Conservation (phyloP, 345 rosid species). For the Cochlearia excelsa region DNA sequence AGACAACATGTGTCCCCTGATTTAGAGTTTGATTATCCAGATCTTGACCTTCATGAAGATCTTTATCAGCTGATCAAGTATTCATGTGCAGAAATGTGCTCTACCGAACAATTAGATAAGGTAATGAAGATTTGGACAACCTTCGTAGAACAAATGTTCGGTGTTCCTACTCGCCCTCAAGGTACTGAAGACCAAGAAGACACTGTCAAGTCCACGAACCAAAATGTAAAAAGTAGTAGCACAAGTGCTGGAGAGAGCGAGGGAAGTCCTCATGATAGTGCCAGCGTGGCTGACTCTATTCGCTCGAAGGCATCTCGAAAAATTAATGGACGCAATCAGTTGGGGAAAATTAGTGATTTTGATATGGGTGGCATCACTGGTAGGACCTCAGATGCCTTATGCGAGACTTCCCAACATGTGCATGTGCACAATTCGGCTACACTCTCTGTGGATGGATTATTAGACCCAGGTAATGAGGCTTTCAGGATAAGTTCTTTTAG, state of each 20-base stretch:
- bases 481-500: neutral
- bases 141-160: constrained; percentile 83
- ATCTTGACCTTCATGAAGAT: constrained; percentile 85
- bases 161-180: constrained; percentile 78
- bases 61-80: constrained; percentile 87
- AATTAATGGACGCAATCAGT: constrained; percentile 48
- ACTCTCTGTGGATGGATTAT: constrained; percentile 26
- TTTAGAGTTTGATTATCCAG: constrained; percentile 76
- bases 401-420: constrained; percentile 25
- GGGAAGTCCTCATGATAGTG: constrained; percentile 51
- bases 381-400: constrained; percentile 25
- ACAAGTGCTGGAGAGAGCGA: constrained; percentile 39
- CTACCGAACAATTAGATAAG: constrained; percentile 81
- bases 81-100: constrained; percentile 90
- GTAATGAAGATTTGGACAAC: constrained; percentile 91
- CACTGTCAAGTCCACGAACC: constrained; percentile 60
- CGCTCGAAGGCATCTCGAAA: constrained; percentile 54
- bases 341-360: constrained; percentile 52
- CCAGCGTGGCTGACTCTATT: constrained; percentile 42
- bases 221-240: constrained; percentile 41
- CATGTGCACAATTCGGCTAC: constrained; percentile 17
- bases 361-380: constrained; percentile 17
- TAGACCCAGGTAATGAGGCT: constrained; percentile 25
- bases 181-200: constrained; percentile 85
- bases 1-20: constrained; percentile 57